Base-by-base conservation (phyloP, 2,329 filamentous ascomycete species). In the Fusarium sp. region DNA sequence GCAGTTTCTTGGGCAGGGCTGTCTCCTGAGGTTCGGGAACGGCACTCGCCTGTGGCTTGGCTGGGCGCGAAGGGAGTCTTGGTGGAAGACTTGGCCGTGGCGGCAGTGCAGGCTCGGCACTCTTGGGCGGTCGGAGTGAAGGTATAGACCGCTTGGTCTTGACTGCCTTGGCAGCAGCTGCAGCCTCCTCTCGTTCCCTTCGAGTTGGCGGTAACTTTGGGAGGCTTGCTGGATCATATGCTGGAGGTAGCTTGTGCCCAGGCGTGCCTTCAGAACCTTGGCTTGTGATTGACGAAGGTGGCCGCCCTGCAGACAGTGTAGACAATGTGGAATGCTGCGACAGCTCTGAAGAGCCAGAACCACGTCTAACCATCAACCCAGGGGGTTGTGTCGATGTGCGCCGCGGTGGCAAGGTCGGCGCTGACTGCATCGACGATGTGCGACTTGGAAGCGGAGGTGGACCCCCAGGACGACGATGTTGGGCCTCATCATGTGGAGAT, bases 331-430 rank as follows among this genome's bases (percentile, higher is more conserved):
- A 92, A 43, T 86, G 82, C 66, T 87, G 83, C 3, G 90, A 91
- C 14, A 86, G 76, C 33, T 89, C 89, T 3, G 90, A 92, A 0
- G 90, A 88, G 47, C 87, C 87, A 20, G 90, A 92, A 58, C 85
- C 87, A 65, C 88, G 86, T 27, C 90, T 85, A 6, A 81, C 81
- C 25, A 80, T 79, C 37, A 87, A 79, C 15, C 81, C 80, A 4
- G 72, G 73, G 10, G 81, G 80, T 69, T 88, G 85, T 8, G 83
- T 80, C 3, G 87, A 87, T 3, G 86, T 79, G 30, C 85, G 85
- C 33, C 89, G 86, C 17, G 87, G 83, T 15, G 89, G 88, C 20
- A 90, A 80, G 32, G 85, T 83, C 9, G 89, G 89, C 5, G 84
- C 83, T 62, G 82, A 82, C 50, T 80, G 79, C 40, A 69, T 65